Evolutionary conservation across 139 green algal species (phyloP).

Genomic region (Coelastrella sp.): DNA sequence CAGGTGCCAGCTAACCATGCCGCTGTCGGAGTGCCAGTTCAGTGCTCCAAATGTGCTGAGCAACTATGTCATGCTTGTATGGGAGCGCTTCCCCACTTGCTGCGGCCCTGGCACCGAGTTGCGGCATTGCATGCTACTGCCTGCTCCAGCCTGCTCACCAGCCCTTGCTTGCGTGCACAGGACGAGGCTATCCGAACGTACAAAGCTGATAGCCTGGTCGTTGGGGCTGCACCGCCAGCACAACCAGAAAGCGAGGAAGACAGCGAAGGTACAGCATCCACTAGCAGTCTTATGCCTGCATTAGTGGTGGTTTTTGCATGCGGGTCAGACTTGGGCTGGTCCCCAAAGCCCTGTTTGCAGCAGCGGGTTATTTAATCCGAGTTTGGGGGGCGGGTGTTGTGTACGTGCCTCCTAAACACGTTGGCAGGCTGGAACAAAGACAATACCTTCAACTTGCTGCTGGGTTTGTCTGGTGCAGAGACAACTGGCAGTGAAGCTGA

Average conservation of each 20-base stretch:
- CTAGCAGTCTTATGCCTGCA: too few relatives aligned
- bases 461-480: not conserved
- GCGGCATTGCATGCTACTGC: too few relatives aligned
- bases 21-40: not conserved
- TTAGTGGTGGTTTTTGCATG: too few relatives aligned
- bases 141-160: too few relatives aligned
- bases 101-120: not conserved
- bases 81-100: too few relatives aligned
- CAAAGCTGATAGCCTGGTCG: constrained; percentile 20
- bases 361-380: too few relatives aligned
- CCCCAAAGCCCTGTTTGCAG: too few relatives aligned
- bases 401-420: too few relatives aligned
- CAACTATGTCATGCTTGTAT: too few relatives aligned
- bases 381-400: too few relatives aligned
- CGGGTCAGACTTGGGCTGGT: too few relatives aligned
- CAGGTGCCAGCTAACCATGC: not conserved
- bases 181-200: constrained; percentile 30
- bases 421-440: too few relatives aligned
- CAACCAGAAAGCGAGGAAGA: constrained; percentile 10
- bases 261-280: not conserved
- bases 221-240: constrained; percentile 6
- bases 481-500: not conserved
- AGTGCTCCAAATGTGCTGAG: not conserved
- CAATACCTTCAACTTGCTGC: not conserved
- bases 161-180: not conserved